Percentiles rank a stretch among this genome's conserved stretches.
These are phyloP conservation scores for Acacia melanoxylon DNA, from an alignment of 306 rosid genomes.

Conservation along the genomic window DNA sequence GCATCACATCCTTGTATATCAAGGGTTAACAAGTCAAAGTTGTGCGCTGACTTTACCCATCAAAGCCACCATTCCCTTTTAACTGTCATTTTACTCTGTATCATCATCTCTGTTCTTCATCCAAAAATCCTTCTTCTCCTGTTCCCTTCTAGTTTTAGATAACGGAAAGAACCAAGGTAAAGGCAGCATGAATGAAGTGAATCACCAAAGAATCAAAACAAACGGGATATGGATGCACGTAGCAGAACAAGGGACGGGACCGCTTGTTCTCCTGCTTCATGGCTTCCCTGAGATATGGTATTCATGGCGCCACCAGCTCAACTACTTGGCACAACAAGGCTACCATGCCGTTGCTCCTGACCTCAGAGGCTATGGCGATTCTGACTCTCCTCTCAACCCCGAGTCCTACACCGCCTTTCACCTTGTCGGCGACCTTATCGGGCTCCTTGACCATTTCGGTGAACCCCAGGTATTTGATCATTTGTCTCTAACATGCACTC, in stretches of 20 bases:
- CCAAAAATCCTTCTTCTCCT: background rate
- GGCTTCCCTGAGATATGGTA: slow-evolving; percentile 73
- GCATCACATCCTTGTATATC: background rate
- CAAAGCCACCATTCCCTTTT: background rate
- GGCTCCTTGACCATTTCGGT: slow-evolving; percentile 64
- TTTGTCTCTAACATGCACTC: background rate
- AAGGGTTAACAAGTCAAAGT: slow-evolving; percentile 25
- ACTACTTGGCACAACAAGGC: slow-evolving; percentile 50
- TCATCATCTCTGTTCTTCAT: background rate
- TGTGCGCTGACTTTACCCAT: slow-evolving; percentile 20
- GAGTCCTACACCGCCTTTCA: slow-evolving; percentile 49
- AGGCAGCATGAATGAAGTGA: slow-evolving; percentile 43
- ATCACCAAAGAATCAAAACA: slow-evolving; percentile 66
- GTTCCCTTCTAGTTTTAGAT: background rate
- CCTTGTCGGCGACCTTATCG: slow-evolving; percentile 58
- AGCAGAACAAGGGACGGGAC: slow-evolving; percentile 73
- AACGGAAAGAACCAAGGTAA: background rate
- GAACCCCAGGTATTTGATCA: slow-evolving; percentile 48
- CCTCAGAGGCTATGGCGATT: slow-evolving; percentile 73
- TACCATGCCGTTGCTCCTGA: slow-evolving; percentile 77
- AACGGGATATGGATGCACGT: slow-evolving; percentile 61
- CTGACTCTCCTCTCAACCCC: slow-evolving; percentile 55
- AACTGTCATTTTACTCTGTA: background rate
- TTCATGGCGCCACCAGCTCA: slow-evolving; percentile 63
- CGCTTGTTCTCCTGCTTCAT: slow-evolving; percentile 67